Evolutionary conservation across 2,329 filamentous ascomycete species (phyloP).

Genomic region (Cytospora piceicola): DNA sequence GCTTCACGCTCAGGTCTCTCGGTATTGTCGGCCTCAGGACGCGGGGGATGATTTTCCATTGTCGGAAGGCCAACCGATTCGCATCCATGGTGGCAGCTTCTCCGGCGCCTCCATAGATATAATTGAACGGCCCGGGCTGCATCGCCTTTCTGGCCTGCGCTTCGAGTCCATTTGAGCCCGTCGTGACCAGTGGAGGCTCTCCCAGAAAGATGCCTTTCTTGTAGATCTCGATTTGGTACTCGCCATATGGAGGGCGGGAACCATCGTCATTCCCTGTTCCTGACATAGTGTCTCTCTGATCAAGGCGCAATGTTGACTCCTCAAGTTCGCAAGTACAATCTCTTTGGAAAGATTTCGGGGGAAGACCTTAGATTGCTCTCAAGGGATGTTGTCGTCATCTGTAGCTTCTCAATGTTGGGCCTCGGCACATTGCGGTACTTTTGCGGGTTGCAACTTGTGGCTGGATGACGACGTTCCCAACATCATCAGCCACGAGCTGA

Average conservation of each 20-base stretch:
- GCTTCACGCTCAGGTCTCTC: slow-evolving; percentile 53
- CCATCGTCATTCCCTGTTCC: slow-evolving; percentile 14
- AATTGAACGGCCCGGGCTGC: slow-evolving; percentile 56
- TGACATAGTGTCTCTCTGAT: slow-evolving; percentile 10
- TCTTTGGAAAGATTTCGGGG: not conserved
- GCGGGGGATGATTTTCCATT: slow-evolving; percentile 56
- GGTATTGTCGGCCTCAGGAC: slow-evolving; percentile 50
- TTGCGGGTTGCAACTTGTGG: not conserved
- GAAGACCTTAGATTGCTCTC: not conserved
- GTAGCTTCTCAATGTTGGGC: not conserved
- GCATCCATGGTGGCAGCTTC: slow-evolving; percentile 64
- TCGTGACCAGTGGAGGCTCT: slow-evolving; percentile 57
- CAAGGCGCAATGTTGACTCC: not conserved
- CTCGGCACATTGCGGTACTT: not conserved
- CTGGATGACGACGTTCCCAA: not conserved
- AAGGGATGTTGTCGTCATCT: not conserved
- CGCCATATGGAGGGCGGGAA: slow-evolving; percentile 31
- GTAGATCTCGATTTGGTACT: slow-evolving; percentile 50
- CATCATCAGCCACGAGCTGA: not conserved
- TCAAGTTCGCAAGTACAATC: not conserved
- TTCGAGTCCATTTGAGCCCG: slow-evolving; percentile 61
- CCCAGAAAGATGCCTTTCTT: slow-evolving; percentile 54
- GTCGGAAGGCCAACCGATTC: slow-evolving; percentile 60
- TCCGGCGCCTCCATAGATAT: slow-evolving; percentile 65
- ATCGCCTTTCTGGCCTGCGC: slow-evolving; percentile 56